Evolutionary conservation across 164 flowering plant genomes (phyloP), one percentile per base, ranked within the genome.

Genomic region (Sextonia rubra): DNA sequence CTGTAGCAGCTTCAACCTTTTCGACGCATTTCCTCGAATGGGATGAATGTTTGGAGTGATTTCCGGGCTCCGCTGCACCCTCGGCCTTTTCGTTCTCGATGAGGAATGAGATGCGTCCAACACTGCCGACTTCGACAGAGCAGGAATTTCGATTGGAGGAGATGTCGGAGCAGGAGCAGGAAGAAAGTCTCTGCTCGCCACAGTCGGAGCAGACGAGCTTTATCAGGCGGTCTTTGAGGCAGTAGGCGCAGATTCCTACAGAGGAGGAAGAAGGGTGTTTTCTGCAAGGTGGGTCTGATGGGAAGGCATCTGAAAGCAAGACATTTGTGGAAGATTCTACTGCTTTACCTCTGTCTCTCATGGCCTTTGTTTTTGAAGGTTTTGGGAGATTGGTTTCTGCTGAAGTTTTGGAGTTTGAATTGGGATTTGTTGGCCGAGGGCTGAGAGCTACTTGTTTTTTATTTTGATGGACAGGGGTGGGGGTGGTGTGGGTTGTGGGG

Each of bases 181-280:
- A 90, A 24, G 98, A 91, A 66, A 88, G 85, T 3, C 96, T 77
- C 72, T 87, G 94, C 75, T 93, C 96, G 14, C 97, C 98, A 73
- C 96, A 91, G 55, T 88, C 91, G 1, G 93, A 80, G 79, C 98
- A 93, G 0, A 91, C 92, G n/a, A 93, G 84, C 64, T 82, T 83
- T 52, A 86, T 69, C 30, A 93, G 72, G 22, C 91, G 82, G 17
- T 93, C 98, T 62, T 86, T 89, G 11, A 93, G 87, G 68, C 98
- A 93, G 69, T 76, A 77, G 56, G 98, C 86, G 71, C 98, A 93
- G 3, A 93, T 83, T 4, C 98, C 94, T n/a, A 83, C 91, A 0
- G 97, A 79, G 8, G 91, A 83, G 17, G 88, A 81, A 76, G 74
- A 71, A 11, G 96, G 96, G 79, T 92, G 97, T 71, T 83, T 89